These are phyloP conservation scores for Trichodelitschia bisporula DNA, from an alignment of 495 filamentous ascomycete species.

Conservation along the genomic window DNA sequence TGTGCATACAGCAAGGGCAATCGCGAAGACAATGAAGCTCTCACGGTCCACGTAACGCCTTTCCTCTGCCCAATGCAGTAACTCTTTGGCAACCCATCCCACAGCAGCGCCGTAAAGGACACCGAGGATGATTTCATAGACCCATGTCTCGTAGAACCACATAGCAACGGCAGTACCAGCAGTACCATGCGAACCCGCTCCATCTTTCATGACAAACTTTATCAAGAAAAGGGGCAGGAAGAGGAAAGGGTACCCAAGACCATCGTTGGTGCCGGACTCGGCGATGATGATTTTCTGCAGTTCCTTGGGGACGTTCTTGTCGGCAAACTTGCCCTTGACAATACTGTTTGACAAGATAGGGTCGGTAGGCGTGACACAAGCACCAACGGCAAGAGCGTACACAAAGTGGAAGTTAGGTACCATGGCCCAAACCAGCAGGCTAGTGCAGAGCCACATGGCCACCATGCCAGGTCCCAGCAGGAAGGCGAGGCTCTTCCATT, in stretches of 20 bases:
- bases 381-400: constrained; percentile 51
- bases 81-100: constrained; percentile 57
- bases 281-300: constrained; percentile 74
- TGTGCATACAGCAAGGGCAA: constrained; percentile 45
- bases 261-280: constrained; percentile 81
- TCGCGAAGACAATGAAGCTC: constrained; percentile 75
- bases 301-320: constrained; percentile 61
- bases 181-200: constrained; percentile 15
- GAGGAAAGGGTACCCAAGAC: constrained; percentile 79
- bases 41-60: constrained; percentile 68
- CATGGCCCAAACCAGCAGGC: constrained; percentile 52
- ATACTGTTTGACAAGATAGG: constrained; percentile 75
- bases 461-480: constrained; percentile 74
- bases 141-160: constrained; percentile 80
- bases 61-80: constrained; percentile 66
- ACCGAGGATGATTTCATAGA: constrained; percentile 60
- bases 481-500: constrained; percentile 57
- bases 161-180: constrained; percentile 38
- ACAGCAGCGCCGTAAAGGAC: constrained; percentile 50
- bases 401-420: constrained; percentile 51
- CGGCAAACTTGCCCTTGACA: constrained; percentile 83
- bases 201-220: constrained; percentile 40
- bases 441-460: constrained; percentile 70
- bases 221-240: constrained; percentile 68
- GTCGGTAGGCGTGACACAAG: constrained; percentile 81